phyloP scores from a whole-genome alignment of 2,329 filamentous ascomycete species.

The Colletotrichum australisinense region DNA sequence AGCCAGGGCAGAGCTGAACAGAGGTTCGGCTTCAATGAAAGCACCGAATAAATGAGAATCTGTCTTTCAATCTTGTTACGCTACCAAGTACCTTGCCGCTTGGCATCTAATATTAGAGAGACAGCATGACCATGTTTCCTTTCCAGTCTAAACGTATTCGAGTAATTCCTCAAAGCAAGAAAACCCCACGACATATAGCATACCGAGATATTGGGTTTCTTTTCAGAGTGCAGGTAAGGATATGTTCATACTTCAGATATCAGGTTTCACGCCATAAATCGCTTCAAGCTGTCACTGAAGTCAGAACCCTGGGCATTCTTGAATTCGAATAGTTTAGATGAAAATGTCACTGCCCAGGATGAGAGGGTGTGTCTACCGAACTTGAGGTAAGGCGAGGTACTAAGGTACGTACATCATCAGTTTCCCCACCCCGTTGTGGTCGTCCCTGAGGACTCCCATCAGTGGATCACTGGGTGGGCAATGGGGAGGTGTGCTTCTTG shows the following conservation, averaged over 20 bases:
- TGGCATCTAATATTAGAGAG: neutral
- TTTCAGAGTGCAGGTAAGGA: neutral
- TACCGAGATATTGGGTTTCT: neutral
- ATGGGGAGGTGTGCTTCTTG: neutral
- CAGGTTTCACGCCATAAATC: neutral
- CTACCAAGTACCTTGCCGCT: neutral
- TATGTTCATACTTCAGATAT: neutral
- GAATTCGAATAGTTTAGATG: too few species aligned
- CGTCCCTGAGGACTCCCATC: neutral
- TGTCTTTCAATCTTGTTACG: neutral
- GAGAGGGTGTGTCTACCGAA: too few species aligned
- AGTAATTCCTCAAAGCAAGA: neutral
- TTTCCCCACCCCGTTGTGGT: neutral
- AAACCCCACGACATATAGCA: neutral
- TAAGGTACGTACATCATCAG: neutral
- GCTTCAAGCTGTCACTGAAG: neutral
- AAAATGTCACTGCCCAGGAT: too few species aligned
- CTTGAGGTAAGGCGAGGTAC: neutral
- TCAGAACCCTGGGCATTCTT: neutral
- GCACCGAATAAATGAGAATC: slow-evolving; percentile 5
- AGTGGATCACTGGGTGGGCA: neutral
- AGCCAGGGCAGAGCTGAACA: neutral
- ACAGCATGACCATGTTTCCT: neutral
- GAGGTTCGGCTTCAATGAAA: neutral
- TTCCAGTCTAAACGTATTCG: neutral